These are phyloP conservation scores for Avena atlantica DNA, from an alignment of 176 grass and related monocot genomes.

Conservation along the genomic window DNA sequence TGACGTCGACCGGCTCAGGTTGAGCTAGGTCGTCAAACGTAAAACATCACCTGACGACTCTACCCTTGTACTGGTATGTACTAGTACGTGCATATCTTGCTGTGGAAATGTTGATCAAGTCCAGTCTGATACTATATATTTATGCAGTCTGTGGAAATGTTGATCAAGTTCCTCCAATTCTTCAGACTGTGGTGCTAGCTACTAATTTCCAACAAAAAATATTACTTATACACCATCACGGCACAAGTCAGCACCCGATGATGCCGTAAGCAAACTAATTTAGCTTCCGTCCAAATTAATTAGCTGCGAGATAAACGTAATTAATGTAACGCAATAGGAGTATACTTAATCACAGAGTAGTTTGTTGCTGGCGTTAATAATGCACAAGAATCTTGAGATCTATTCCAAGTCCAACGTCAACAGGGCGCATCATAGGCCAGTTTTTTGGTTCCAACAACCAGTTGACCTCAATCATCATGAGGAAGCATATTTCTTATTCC, in stretches of 20 bases:
- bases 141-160: neutral
- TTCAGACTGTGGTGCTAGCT: neutral
- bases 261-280: neutral
- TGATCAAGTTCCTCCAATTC: slow-evolving; percentile 11
- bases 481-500: neutral
- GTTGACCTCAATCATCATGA: slow-evolving; percentile 71
- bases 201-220: neutral
- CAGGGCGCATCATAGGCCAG: slow-evolving; percentile 34
- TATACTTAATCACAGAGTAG: slow-evolving; percentile 14
- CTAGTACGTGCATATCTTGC: neutral
- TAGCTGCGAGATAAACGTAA: slow-evolving; percentile 30
- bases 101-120: slow-evolving; percentile 25
- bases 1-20: neutral
- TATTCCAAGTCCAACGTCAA: slow-evolving; percentile 53
- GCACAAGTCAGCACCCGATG: slow-evolving; percentile 34
- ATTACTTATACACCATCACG: slow-evolving; percentile 4
- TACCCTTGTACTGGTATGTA: neutral
- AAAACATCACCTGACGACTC: neutral
- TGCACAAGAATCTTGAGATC: slow-evolving; percentile 48
- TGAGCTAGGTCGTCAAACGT: neutral
- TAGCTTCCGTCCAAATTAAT: slow-evolving; percentile 41
- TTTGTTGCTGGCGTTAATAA: slow-evolving; percentile 39
- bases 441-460: slow-evolving; percentile 63
- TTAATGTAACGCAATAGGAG: neutral
- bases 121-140: neutral